Evolutionary conservation across 257 asterid species (phyloP).

Genomic region (Solanum tarijense): DNA sequence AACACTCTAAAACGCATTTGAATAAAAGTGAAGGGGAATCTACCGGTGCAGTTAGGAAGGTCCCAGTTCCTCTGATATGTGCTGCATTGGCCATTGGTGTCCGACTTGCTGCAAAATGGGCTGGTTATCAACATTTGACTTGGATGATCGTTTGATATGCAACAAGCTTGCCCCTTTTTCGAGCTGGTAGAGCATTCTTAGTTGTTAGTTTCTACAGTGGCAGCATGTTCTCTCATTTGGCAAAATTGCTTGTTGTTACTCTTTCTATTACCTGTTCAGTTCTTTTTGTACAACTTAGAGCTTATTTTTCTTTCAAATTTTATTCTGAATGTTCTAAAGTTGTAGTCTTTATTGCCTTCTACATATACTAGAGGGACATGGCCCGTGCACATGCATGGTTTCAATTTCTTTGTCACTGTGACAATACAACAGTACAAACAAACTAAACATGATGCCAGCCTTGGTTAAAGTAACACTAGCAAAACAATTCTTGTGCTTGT

Average conservation of each 20-base stretch:
- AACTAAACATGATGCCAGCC: no score
- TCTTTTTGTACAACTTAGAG: not conserved
- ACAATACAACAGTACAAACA: no score
- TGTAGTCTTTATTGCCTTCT: not conserved
- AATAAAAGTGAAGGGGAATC: conserved; percentile 18
- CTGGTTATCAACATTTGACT: conserved; percentile 88
- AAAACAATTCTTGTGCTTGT: no score
- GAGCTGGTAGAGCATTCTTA: not conserved
- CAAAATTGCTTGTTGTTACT: not conserved
- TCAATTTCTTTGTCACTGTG: no score
- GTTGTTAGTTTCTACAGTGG: not conserved
- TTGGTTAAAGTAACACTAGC: no score
- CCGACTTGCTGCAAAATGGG: conserved; percentile 79
- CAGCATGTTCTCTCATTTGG: not conserved
- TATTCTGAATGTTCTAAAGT: not conserved
- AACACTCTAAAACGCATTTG: conserved; percentile 17
- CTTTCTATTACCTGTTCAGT: not conserved
- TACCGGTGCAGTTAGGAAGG: conserved; percentile 18
- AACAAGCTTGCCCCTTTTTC: not conserved
- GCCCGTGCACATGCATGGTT: no score
- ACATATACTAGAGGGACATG: not conserved
- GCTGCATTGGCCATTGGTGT: conserved; percentile 75
- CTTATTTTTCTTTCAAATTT: not conserved
- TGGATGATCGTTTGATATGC: conserved; percentile 70
- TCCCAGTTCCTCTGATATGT: conserved; percentile 62